These are phyloP conservation scores for Microsporum canis DNA, from an alignment of 2,329 filamentous ascomycete species.

Conservation along the genomic window DNA sequence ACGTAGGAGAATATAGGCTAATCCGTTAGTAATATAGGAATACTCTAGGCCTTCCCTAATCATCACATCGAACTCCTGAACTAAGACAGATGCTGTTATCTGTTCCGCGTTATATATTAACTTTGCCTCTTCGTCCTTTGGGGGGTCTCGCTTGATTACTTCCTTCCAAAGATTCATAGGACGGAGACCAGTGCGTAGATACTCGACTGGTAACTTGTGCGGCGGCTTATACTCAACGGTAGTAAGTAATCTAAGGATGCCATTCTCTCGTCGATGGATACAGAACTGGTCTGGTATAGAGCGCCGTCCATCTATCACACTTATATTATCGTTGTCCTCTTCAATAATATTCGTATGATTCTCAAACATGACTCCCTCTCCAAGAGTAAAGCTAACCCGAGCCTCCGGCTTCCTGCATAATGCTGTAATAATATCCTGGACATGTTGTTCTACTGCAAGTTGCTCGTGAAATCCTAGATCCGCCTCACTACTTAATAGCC, in stretches of 20 bases:
- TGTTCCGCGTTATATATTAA: constrained; percentile 17
- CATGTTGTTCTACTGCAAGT: constrained; percentile 18
- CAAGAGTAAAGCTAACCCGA: background rate
- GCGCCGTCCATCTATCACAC: background rate
- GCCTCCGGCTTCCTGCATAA: constrained; percentile 14
- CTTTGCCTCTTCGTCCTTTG: constrained; percentile 13
- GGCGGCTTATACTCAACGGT: constrained; percentile 17
- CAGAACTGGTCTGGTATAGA: constrained; percentile 17
- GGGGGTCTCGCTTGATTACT: constrained; percentile 13
- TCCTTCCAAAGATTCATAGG: constrained; percentile 16
- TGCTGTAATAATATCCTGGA: constrained; percentile 17
- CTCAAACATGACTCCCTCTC: constrained; percentile 16
- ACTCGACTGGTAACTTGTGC: constrained; percentile 14
- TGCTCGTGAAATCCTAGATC: constrained; percentile 16
- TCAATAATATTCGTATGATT: constrained; percentile 13
- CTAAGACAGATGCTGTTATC: constrained; percentile 14
- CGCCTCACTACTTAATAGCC: constrained; percentile 16
- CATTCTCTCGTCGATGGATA: constrained; percentile 6
- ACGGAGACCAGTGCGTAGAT: constrained; percentile 13
- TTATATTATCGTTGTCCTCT: constrained; percentile 5
- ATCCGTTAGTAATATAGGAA: constrained; percentile 8
- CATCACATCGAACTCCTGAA: constrained; percentile 11
- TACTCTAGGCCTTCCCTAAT: constrained; percentile 10
- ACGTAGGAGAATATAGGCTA: constrained; percentile 9
- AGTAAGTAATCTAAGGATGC: background rate